Evolutionary conservation across 2,329 filamentous ascomycete genomes (phyloP), one percentile per base, ranked within the genome.

Genomic region (Botryotinia narcissicola): DNA sequence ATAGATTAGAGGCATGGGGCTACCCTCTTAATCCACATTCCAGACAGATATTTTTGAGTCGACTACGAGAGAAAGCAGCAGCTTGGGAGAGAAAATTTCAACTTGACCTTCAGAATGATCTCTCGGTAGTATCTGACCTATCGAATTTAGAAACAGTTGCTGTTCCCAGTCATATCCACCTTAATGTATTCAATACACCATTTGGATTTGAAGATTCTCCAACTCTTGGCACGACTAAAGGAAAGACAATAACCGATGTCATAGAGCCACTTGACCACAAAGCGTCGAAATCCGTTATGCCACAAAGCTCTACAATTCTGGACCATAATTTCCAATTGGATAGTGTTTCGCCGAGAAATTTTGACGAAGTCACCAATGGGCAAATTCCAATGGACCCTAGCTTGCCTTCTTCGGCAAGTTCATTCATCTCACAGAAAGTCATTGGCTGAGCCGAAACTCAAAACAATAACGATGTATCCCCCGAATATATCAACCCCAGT

Each of bases 1-100:
- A 66, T 54, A 46, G 66, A 74, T 62, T 70, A 5, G 72, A 73
- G 59, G 37, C 35, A 57, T 72, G 69, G 64, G 63, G 48, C 2
- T 69, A 61, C 25, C 70, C n/a, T 44, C 48, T 72, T 20, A 72
- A 66, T 66, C 60, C 70, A 29, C 44, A 72, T 16, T 72, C 35
- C 7, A 72, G 70, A 14, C 48, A 72, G 35, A 57, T 29, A 29
- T 72, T 72, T 35, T 59, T 16, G 61, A 14, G 35, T 22, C 70
- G 46, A 46, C 46, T 66, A 12, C 60, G 60, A 46, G 25, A 32
- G 51, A 20, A 64, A 44, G n/a, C 61, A 32, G 61, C 70, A 40
- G 35, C n/a, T 10, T 72, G 46, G 60, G 61, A 72, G 8, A 20
- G 20, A n/a, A 62, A 66, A 44, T 20, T 59, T 25, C 18, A 57